Percentiles rank a stretch among this genome's conserved stretches.
Evolutionary conservation across 345 rosid species (phyloP).

Genomic region (Laguncularia racemosa): DNA sequence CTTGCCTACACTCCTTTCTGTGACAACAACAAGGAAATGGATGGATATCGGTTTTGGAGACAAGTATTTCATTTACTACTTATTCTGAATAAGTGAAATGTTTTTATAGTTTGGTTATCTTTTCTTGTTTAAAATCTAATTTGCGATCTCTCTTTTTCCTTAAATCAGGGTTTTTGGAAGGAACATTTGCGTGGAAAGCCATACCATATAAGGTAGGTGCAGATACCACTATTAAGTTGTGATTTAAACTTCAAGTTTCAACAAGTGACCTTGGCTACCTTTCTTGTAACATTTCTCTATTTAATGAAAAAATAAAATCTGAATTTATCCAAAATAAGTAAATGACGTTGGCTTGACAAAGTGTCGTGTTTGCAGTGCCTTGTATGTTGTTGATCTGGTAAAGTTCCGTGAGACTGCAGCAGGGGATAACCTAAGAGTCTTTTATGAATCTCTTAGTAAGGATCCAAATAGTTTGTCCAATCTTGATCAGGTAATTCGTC

Average conservation of each 20-base stretch:
- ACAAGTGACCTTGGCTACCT: constrained; percentile 5
- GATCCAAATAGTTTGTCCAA: constrained; percentile 98
- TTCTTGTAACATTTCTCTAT: too few species aligned
- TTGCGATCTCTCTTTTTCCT: constrained; percentile 11
- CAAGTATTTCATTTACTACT: constrained; percentile 37
- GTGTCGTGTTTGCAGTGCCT: constrained; percentile 53
- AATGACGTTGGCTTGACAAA: constrained; percentile 17
- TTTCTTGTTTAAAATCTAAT: not conserved
- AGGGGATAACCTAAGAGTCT: constrained; percentile 92
- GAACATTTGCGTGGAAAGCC: constrained; percentile 90
- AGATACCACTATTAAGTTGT: not conserved
- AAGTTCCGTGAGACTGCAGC: constrained; percentile 96
- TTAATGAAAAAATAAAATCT: too few species aligned
- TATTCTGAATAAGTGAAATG: not conserved
- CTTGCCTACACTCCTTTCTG: constrained; percentile 98
- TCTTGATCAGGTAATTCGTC: constrained; percentile 70
- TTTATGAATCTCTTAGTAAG: constrained; percentile 98
- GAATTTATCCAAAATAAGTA: too few species aligned
- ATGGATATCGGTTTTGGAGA: constrained; percentile 97
- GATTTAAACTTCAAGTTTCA: not conserved
- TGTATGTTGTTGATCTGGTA: constrained; percentile 89
- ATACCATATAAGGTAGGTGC: constrained; percentile 89
- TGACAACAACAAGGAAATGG: constrained; percentile 97
- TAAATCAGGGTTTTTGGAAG: constrained; percentile 89
- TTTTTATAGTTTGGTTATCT: too few species aligned